Conservation (phyloP, 2,329 filamentous ascomycete genomes). For the Coniochaeta prunicola region DNA sequence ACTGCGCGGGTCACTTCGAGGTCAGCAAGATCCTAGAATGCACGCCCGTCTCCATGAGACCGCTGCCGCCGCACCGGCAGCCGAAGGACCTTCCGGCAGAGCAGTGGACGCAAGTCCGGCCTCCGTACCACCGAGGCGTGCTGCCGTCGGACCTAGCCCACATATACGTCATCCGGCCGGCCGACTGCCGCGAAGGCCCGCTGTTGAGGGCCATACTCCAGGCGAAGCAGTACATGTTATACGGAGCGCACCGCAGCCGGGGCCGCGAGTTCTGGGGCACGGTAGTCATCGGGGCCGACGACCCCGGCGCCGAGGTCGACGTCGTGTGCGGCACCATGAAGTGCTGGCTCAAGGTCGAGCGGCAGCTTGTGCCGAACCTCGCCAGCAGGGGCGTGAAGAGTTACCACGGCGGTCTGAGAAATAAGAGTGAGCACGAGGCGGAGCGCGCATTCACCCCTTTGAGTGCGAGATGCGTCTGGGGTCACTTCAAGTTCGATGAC, state of each 20-base stretch:
- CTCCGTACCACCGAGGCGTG: slow-evolving; percentile 6
- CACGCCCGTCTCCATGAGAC: not conserved
- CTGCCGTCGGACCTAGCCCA: slow-evolving; percentile 34
- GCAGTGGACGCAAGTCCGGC: slow-evolving; percentile 8
- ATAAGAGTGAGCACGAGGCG: slow-evolving; percentile 9
- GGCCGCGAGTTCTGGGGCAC: slow-evolving; percentile 52
- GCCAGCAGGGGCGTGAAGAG: not conserved
- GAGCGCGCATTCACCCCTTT: not conserved
- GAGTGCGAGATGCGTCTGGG: not conserved
- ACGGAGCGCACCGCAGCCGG: slow-evolving; percentile 35
- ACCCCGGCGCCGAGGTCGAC: slow-evolving; percentile 16
- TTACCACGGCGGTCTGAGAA: not conserved
- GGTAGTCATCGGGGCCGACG: slow-evolving; percentile 36
- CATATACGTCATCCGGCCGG: slow-evolving; percentile 38
- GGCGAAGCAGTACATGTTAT: slow-evolving; percentile 42
- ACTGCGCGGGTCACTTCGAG: slow-evolving; percentile 49
- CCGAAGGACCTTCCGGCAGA: not conserved
- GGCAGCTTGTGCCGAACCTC: slow-evolving; percentile 24
- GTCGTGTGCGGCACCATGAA: slow-evolving; percentile 30
- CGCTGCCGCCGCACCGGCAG: not conserved
- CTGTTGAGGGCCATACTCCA: slow-evolving; percentile 26
- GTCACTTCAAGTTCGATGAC: not conserved
- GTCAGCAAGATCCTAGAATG: slow-evolving; percentile 33
- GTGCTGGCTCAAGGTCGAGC: slow-evolving; percentile 47
- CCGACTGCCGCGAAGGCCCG: slow-evolving; percentile 10